Evolutionary conservation across 768 basidiomycete genomes (phyloP), one percentile per base, ranked within the genome.

Genomic region (Pleurotus sapidus): DNA sequence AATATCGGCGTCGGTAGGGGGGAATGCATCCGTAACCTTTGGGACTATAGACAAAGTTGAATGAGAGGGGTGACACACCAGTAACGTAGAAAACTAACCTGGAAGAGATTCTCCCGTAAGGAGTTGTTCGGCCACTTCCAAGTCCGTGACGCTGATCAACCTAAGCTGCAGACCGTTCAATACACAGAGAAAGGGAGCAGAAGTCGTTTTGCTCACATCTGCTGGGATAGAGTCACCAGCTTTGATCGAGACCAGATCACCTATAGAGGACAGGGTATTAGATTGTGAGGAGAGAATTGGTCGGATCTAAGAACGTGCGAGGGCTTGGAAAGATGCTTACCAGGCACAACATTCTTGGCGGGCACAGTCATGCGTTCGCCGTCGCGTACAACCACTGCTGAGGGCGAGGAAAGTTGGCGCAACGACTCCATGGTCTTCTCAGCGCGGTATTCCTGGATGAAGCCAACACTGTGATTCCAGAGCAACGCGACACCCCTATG

Each of bases 41-140:
- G 64, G 59, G n/a, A 82, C 74, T 74, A 45, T 23, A 40, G 20
- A 40, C 45, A 8, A 2, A 15, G 25, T 47, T 2, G 45, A 46
- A 14, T 49, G 15, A 47, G 40, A 39, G 25, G n/a, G 42, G 2
- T 49, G 8, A 37, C 9, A 9, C 12, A 20, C 9, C 14, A 42
- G 4, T 3, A 46, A 48, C 14, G 18, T 3, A 60, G 14, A 25
- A 40, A 14, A 34, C 63, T 42, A 49, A 72, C 72, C 80, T 45
- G 81, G 81, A 37, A 81, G 61, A 12, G 77, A 77, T 65, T 82
- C 81, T 57, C 80, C 81, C 0, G 81, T 84, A 46, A 84, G 67
- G 12, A 82, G 70, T 23, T 79, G 78, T 60, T 84, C 81, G 39
- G 78, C 79, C 23, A 74, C 68, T 64, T 81, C 80, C 30, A 81